phyloP scores from a whole-genome alignment of 176 grass and related monocot genomes.

The Carex kokanica region DNA sequence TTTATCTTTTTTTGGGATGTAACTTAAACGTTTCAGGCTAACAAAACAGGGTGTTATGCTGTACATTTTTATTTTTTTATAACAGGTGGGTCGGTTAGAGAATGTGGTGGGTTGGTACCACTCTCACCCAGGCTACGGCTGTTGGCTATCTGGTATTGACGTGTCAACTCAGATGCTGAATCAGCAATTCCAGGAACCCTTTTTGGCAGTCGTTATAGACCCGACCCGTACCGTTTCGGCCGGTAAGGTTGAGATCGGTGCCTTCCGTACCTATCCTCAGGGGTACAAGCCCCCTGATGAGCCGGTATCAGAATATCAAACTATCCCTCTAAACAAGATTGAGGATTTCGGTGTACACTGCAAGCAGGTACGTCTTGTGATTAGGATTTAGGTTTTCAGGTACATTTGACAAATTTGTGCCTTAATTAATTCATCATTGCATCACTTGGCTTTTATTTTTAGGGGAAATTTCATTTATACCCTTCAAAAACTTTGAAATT shows the following conservation, averaged over 20 bases:
- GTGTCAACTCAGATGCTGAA: conserved; percentile 98
- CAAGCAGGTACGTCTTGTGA: conserved; percentile 51
- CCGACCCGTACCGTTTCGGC: conserved; percentile 93
- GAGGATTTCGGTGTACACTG: conserved; percentile 99
- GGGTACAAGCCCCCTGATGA: conserved; percentile 95
- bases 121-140: conserved; percentile 93
- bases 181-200: conserved; percentile 88
- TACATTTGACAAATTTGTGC: too few species aligned
- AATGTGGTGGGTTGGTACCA: conserved; percentile 98
- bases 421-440: too few species aligned
- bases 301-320: conserved; percentile 89
- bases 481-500: too few species aligned
- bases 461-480: too few species aligned
- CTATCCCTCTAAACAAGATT: conserved; percentile 97
- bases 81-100: conserved; percentile 80
- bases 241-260: conserved; percentile 98
- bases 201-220: conserved; percentile 92
- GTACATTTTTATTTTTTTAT: background rate
- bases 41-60: too few species aligned
- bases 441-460: too few species aligned
- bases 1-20: too few species aligned
- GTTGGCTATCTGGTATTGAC: conserved; percentile 97
- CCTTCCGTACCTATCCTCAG: conserved; percentile 90
- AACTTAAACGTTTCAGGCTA: too few species aligned
- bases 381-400: background rate